These are phyloP conservation scores for Coemansia sp. DNA, from an alignment of 192 early-diverging fungal species.

Conservation along the genomic window DNA sequence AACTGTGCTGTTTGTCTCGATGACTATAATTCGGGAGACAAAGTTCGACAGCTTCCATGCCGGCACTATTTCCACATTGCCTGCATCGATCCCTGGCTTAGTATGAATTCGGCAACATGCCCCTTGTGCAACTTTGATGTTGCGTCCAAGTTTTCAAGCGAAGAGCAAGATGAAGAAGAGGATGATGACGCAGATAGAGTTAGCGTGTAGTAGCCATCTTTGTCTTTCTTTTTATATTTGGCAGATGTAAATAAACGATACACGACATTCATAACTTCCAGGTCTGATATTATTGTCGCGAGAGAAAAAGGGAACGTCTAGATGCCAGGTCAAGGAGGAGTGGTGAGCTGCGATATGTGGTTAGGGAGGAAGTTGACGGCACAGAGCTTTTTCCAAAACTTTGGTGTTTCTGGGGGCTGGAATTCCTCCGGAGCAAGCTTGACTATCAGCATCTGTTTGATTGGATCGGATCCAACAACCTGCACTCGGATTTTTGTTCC, in stretches of 20 bases:
- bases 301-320: too few species aligned
- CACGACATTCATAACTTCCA: too few species aligned
- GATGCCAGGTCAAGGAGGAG: constrained; percentile 4
- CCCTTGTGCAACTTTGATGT: constrained; percentile 51
- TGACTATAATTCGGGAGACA: constrained; percentile 33
- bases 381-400: constrained; percentile 20
- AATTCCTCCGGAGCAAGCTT: constrained; percentile 40
- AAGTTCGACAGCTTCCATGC: constrained; percentile 47
- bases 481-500: constrained; percentile 51
- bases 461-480: constrained; percentile 20
- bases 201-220: neutral
- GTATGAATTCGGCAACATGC: constrained; percentile 28
- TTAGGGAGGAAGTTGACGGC: neutral
- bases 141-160: constrained; percentile 5
- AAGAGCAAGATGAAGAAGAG: neutral
- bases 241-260: too few species aligned
- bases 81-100: constrained; percentile 51
- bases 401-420: constrained; percentile 38
- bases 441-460: constrained; percentile 15
- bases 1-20: constrained; percentile 52
- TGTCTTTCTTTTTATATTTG: too few species aligned
- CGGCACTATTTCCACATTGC: constrained; percentile 41
- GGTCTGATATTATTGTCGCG: too few species aligned
- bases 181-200: neutral
- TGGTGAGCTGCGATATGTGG: constrained; percentile 1